Evolutionary conservation across 345 rosid genomes (phyloP), one percentile per base, ranked within the genome.

Genomic region (Citrus sp.): DNA sequence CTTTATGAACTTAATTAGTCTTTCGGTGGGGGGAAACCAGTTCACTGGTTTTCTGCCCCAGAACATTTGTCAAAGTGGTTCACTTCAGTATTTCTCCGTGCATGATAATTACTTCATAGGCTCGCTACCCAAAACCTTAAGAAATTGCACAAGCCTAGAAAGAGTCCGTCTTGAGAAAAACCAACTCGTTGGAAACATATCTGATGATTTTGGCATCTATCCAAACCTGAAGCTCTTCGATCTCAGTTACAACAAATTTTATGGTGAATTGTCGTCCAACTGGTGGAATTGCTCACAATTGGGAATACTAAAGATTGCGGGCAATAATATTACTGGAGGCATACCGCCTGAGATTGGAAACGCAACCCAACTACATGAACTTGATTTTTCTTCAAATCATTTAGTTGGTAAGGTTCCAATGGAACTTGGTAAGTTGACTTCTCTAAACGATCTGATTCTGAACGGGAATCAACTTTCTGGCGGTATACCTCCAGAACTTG

Each of bases 101-200:
- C 3, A 0, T 37, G 32, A 59, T 62, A 87, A 85, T 59, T 42
- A 32, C 12, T 70, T 87, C 30, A 10, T 59, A 8, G 86, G 88
- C 22, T 55, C 76, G 2, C 73, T 83, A 7, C 90, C 90, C 16
- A 65, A 40, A 69, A 73, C 80, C 46, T 77, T 85, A 59, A 83
- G 65, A 75, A 66, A 81, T 58, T 87, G 86, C 59, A 30, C 66
- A 9, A 81, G 78, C 75, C 74, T 87, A 4, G 2, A 4, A 12
- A 77, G 86, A 73, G 80, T 77, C 2, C 0, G 55, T 22, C 83
- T 87, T 5, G 30, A 21, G 67, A 24, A 16, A 22, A 79, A 86
- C 7, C 81, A 81, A 67, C 51, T 87, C 21, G 4, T 54, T 54
- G 58, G 58, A 54, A 54, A 54, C 7, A 18, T 54, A 16, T 54